Evolutionary conservation across 805 yeast genomes (phyloP), one percentile per base, ranked within the genome.

Genomic region (Jamesozyma hellenica): DNA sequence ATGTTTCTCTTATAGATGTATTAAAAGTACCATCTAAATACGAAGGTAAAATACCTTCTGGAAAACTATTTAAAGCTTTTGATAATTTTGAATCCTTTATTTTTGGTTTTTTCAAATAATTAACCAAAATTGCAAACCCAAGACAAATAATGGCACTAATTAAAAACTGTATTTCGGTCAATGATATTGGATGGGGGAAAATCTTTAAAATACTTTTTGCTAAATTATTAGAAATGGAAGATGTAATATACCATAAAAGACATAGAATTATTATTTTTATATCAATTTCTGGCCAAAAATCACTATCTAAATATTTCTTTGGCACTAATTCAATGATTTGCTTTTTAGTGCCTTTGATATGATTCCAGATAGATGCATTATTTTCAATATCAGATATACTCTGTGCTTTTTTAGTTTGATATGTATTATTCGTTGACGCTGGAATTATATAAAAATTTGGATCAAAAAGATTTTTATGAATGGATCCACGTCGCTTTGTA

Each of bases 141-240:
- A 77, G 46, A 46, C 92, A 82, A 43, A 82, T 66, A 10, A 65
- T 29, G 4, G 79, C 79, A 49, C 87, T 87, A 50, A 85, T 66
- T 25, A 81, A 52, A 54, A 90, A 90, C 64, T 92, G 97, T 39
- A 81, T 64, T 67, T 88, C 87, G 1, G 96, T 86, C 42, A 92
- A 71, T 1, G 95, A 80, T n/a, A 87, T 77, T 1, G 98, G 96
- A 57, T 77, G 83, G 34, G 72, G 72, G 60, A 80, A 87, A 35
- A 67, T 65, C 46, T 67, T 73, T 43, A 90, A 65, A 35, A 90
- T 85, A 35, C 78, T 66, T 58, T 90, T 90, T 28, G 94, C 78
- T 28, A 90, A 68, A 53, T 85, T 86, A 48, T 80, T 81, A 2
- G 95, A 82, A 8, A 88, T 61, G 9, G 94, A 88, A 26, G 94